These are phyloP conservation scores for Trichosporon sp. DNA, from an alignment of 1,284 basidiomycete genomes.

Conservation along the genomic window DNA sequence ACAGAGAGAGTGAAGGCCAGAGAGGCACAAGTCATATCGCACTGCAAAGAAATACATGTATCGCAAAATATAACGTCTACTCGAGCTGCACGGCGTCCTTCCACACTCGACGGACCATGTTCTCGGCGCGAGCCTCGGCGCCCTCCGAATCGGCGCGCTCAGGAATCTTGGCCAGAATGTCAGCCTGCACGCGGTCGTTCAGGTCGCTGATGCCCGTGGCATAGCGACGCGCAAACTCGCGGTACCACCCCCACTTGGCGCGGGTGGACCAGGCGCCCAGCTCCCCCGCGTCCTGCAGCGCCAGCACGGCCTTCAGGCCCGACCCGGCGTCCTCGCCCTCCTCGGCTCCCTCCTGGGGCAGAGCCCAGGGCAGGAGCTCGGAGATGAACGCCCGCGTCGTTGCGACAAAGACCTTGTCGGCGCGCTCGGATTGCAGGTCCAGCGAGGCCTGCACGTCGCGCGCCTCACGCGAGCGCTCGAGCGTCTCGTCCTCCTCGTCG, in stretches of 20 bases:
- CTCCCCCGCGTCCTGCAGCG: slow-evolving; percentile 45
- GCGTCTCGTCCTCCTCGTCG: slow-evolving; percentile 34
- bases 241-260: slow-evolving; percentile 52
- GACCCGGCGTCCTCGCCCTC: slow-evolving; percentile 24
- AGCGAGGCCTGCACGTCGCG: slow-evolving; percentile 49
- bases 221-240: slow-evolving; percentile 52
- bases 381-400: slow-evolving; percentile 45
- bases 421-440: slow-evolving; percentile 44
- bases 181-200: slow-evolving; percentile 35
- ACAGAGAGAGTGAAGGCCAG: no score
- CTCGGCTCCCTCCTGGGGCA: slow-evolving; percentile 22
- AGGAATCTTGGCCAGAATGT: slow-evolving; percentile 29
- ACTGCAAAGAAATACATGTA: background rate
- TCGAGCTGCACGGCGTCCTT: slow-evolving; percentile 30
- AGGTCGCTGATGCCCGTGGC: slow-evolving; percentile 39
- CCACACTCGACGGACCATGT: slow-evolving; percentile 44
- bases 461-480: slow-evolving; percentile 46
- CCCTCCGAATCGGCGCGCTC: slow-evolving; percentile 23
- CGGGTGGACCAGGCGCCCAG: slow-evolving; percentile 48
- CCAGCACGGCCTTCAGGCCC: slow-evolving; percentile 48
- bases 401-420: slow-evolving; percentile 44
- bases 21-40: no score
- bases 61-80: slow-evolving; percentile 10
- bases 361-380: slow-evolving; percentile 43
- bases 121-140: slow-evolving; percentile 42